phyloP scores from a whole-genome alignment of 805 yeast species.

The Wickerhamiella kurtzmanii region DNA sequence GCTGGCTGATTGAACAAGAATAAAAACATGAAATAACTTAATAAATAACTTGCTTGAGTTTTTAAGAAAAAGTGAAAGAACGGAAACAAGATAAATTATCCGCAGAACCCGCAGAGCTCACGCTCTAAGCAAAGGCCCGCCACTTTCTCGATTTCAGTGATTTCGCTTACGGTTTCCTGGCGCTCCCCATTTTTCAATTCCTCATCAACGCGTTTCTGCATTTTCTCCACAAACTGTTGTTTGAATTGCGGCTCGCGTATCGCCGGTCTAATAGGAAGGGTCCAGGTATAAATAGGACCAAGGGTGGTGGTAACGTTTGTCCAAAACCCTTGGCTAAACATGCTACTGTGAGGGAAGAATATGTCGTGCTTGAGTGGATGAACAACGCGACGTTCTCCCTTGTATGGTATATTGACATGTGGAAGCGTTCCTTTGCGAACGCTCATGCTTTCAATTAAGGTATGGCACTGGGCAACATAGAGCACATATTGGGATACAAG shows the following conservation, averaged over 20 bases:
- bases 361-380: conserved; percentile 31
- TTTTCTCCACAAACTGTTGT: conserved; percentile 7
- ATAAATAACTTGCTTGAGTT: too few species aligned
- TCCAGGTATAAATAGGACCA: conserved; percentile 25
- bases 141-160: not conserved
- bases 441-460: conserved; percentile 39
- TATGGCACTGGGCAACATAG: conserved; percentile 28
- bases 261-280: conserved; percentile 14
- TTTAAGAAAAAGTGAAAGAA: too few species aligned
- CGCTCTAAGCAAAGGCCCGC: not conserved
- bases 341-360: conserved; percentile 16
- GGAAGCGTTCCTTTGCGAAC: conserved; percentile 19
- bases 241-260: conserved; percentile 13
- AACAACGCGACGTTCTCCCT: conserved; percentile 29
- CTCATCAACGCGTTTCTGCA: conserved; percentile 5
- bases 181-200: not conserved
- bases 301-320: conserved; percentile 19
- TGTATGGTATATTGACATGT: conserved; percentile 30
- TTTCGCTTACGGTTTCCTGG: not conserved
- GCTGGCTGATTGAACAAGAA: too few species aligned
- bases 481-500: conserved; percentile 33
- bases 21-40: too few species aligned
- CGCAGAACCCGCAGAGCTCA: not conserved
- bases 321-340: conserved; percentile 21
- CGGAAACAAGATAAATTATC: too few species aligned